A percentile compares a stretch with the other conserved stretches of the same genome.
phyloP scores from a whole-genome alignment of 73 alveolate genomes.

The Symbiodinium pilosum region DNA sequence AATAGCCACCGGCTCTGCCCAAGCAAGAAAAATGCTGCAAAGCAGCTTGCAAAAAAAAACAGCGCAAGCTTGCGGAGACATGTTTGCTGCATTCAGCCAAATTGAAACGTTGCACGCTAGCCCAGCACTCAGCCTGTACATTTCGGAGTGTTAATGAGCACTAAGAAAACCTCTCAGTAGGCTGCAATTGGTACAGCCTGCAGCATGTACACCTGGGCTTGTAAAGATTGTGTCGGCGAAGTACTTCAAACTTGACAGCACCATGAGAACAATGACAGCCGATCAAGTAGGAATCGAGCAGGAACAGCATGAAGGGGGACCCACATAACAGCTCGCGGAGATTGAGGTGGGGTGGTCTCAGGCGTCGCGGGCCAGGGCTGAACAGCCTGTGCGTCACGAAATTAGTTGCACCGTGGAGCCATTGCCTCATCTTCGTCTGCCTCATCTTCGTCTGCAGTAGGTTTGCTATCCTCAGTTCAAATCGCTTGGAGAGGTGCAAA shows the following conservation, averaged over 20 bases:
- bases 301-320: not conserved
- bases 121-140: not conserved
- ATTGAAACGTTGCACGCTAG: not conserved
- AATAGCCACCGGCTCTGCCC: not conserved
- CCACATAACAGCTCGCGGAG: slow-evolving; percentile 26
- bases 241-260: too few relatives aligned
- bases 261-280: too few relatives aligned
- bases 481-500: too few relatives aligned
- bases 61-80: too few relatives aligned
- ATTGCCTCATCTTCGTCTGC: too few relatives aligned
- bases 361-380: slow-evolving; percentile 61
- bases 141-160: not conserved
- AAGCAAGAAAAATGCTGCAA: too few relatives aligned
- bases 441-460: too few relatives aligned
- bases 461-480: too few relatives aligned
- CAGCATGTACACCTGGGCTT: not conserved
- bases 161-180: not conserved
- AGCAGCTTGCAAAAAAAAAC: too few relatives aligned
- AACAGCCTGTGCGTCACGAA: not conserved
- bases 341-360: slow-evolving; percentile 43
- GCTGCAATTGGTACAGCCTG: slow-evolving; percentile 1
- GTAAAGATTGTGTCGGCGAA: not conserved
- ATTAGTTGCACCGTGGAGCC: too few relatives aligned
- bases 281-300: not conserved
- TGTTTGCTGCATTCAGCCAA: too few relatives aligned